Conservation (phyloP, 2,329 filamentous ascomycete genomes). For the Didymella segeticola region DNA sequence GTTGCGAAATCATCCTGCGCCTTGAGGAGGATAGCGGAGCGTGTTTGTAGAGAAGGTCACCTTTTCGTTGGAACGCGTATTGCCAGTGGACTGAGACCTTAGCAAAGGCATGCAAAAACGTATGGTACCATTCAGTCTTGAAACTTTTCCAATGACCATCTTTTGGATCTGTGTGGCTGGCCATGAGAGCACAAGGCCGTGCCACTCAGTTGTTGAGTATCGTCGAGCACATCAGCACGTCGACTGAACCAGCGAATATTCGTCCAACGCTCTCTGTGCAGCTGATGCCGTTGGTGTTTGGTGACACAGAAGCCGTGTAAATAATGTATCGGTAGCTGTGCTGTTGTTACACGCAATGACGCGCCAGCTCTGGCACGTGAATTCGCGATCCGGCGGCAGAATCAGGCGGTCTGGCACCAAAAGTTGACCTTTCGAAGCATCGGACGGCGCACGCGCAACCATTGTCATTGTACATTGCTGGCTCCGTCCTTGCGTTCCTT, state of each 20-base stretch:
- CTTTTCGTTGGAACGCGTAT: neutral
- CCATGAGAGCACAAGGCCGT: no score
- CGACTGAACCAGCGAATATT: no score
- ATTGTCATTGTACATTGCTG: slow-evolving; percentile 12
- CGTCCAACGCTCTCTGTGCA: no score
- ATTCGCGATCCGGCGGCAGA: slow-evolving; percentile 38
- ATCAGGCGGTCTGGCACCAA: slow-evolving; percentile 35
- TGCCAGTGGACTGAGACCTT: neutral
- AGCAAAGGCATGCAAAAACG: no score
- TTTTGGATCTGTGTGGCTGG: no score
- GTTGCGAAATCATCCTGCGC: neutral
- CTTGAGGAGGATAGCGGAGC: neutral
- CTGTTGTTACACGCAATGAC: slow-evolving; percentile 10
- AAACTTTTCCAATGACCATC: no score
- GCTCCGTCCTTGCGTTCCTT: slow-evolving; percentile 21
- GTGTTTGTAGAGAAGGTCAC: neutral
- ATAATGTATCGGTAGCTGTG: neutral
- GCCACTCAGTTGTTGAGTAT: no score
- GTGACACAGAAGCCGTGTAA: no score
- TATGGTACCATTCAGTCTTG: no score
- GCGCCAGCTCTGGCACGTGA: slow-evolving; percentile 44
- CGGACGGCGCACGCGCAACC: neutral
- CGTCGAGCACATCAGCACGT: no score
- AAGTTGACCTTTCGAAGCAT: slow-evolving; percentile 23
- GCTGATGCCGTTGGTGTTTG: no score